A percentile compares a stretch with the other conserved stretches of the same genome.
phyloP scores from a whole-genome alignment of 352 stramenopile species.

The Phytopythium oedochilum region DNA sequence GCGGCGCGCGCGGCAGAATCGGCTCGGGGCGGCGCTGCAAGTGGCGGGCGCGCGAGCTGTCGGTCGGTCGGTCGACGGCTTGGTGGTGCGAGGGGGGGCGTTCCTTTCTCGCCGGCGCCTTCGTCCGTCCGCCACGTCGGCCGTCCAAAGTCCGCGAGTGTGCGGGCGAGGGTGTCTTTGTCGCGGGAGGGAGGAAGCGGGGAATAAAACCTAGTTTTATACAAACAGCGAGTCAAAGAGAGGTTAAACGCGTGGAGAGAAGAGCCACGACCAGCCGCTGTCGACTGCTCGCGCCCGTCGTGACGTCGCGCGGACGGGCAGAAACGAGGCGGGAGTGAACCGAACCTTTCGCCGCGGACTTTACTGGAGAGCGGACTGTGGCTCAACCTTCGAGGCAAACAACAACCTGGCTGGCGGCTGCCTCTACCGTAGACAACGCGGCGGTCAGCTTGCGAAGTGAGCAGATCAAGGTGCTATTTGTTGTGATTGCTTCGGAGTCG shows the following conservation, averaged over 20 bases:
- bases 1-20: not conserved
- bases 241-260: conserved; percentile 2
- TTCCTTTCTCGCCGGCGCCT: not conserved
- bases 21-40: not conserved
- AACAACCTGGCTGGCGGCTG: too few relatives aligned
- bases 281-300: conserved; percentile 1
- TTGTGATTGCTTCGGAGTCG: too few relatives aligned
- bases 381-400: not conserved
- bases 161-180: conserved; percentile 1
- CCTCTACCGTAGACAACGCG: too few relatives aligned
- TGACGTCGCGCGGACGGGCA: not conserved
- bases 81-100: not conserved
- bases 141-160: conserved; percentile 6
- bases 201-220: conserved; percentile 1
- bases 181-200: not conserved
- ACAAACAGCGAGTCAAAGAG: not conserved
- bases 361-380: not conserved
- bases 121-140: conserved; percentile 5
- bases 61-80: not conserved
- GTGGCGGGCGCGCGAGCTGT: not conserved
- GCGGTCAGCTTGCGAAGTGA: not conserved
- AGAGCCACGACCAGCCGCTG: conserved; percentile 1
- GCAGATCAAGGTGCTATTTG: not conserved
- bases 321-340: conserved; percentile 1
- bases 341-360: conserved; percentile 1